These are phyloP conservation scores for Cutaneotrichosporon curvatum DNA, from an alignment of 1,284 basidiomycete genomes.

Conservation along the genomic window DNA sequence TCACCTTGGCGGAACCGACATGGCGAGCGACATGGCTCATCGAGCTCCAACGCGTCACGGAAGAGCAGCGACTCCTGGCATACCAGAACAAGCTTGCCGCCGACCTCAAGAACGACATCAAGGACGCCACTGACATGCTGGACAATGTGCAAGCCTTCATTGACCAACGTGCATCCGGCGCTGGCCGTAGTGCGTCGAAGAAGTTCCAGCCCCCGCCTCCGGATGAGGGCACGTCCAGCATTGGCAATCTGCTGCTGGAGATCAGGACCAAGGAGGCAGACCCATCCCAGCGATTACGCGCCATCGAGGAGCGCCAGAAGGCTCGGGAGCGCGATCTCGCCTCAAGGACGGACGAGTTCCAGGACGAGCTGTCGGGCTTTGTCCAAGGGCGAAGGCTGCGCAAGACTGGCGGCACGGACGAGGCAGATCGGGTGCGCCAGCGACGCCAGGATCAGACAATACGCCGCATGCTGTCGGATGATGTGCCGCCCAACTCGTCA, in stretches of 20 bases:
- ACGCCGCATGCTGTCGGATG: slow-evolving; percentile 68
- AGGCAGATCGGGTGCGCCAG: slow-evolving; percentile 76
- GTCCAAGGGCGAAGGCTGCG: slow-evolving; percentile 75
- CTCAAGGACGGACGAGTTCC: slow-evolving; percentile 58
- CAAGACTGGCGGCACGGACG: slow-evolving; percentile 91
- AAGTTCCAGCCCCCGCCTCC: slow-evolving; percentile 20
- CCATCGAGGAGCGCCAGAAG: slow-evolving; percentile 79
- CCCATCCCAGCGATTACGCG: slow-evolving; percentile 70
- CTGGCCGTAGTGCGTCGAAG: slow-evolving; percentile 32
- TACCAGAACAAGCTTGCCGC: slow-evolving; percentile 85
- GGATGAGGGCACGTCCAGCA: slow-evolving; percentile 47
- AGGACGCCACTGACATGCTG: slow-evolving; percentile 74
- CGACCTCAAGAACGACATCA: slow-evolving; percentile 86
- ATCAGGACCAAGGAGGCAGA: slow-evolving; percentile 76
- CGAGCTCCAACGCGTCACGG: slow-evolving; percentile 91
- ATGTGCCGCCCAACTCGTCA: slow-evolving; percentile 1
- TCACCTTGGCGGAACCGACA: slow-evolving; percentile 83
- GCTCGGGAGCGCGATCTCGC: slow-evolving; percentile 67
- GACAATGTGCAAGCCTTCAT: slow-evolving; percentile 83
- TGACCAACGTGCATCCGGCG: slow-evolving; percentile 55
- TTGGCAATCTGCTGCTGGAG: slow-evolving; percentile 65
- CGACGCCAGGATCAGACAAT: slow-evolving; percentile 72
- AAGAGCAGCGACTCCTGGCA: slow-evolving; percentile 89
- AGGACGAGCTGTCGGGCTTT: slow-evolving; percentile 72
- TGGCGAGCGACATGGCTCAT: slow-evolving; percentile 99